Evolutionary conservation across 768 basidiomycete genomes (phyloP).

Genomic region (Exidia glandulosa): DNA sequence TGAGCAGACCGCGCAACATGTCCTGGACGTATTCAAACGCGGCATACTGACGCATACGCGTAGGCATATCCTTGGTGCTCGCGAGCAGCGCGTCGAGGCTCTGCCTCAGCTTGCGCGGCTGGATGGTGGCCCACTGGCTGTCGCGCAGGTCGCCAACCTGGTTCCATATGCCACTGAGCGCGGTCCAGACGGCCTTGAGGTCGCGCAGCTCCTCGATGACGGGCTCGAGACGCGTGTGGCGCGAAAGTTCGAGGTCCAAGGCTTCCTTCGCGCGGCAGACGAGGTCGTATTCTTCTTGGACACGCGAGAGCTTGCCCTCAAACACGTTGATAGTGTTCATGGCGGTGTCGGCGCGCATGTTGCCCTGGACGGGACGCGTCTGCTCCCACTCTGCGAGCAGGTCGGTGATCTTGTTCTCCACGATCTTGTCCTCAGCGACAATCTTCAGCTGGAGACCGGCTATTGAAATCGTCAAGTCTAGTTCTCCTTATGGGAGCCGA

Average conservation of each 20-base stretch:
- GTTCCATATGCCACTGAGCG: slow-evolving; percentile 92
- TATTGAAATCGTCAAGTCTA: slow-evolving; percentile 18
- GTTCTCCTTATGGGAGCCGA: not conserved
- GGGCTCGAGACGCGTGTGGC: slow-evolving; percentile 84
- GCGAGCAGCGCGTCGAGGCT: slow-evolving; percentile 82
- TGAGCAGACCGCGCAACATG: slow-evolving; percentile 69
- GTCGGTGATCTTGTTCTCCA: slow-evolving; percentile 91
- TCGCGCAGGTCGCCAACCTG: slow-evolving; percentile 86
- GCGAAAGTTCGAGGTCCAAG: slow-evolving; percentile 80
- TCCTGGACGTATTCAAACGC: slow-evolving; percentile 99
- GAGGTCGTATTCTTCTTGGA: slow-evolving; percentile 92
- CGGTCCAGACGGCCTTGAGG: slow-evolving; percentile 97
- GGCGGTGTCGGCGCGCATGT: slow-evolving; percentile 90
- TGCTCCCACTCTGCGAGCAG: slow-evolving; percentile 89
- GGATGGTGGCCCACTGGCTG: slow-evolving; percentile 81
- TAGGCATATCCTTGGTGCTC: slow-evolving; percentile 99
- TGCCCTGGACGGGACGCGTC: slow-evolving; percentile 93
- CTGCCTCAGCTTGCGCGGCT: slow-evolving; percentile 88
- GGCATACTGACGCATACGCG: slow-evolving; percentile 96
- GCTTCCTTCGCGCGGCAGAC: slow-evolving; percentile 96
- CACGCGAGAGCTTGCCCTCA: slow-evolving; percentile 78
- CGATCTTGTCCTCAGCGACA: slow-evolving; percentile 97
- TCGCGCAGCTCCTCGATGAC: slow-evolving; percentile 93
- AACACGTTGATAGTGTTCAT: slow-evolving; percentile 95
- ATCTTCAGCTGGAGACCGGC: slow-evolving; percentile 98